Evolutionary conservation across 805 yeast species (phyloP), one percentile per base, ranked within the genome.

Genomic region (Brettanomyces bruxellensis): DNA sequence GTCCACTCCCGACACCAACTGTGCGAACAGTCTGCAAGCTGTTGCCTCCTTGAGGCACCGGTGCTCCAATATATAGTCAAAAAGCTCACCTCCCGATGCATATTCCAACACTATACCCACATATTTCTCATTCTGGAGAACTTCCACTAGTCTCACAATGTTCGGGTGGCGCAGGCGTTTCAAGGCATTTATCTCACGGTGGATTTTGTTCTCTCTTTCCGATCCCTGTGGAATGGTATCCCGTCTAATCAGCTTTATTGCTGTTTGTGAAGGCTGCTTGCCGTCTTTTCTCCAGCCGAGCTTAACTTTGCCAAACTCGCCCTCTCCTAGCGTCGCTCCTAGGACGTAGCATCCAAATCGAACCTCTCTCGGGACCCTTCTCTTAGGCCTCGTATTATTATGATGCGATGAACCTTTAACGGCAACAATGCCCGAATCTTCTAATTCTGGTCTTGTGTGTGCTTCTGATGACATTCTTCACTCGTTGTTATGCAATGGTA

Each of bases 291-390:
- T 74, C 97, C 97, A 91, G 12, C 97, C 98, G 23, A 93, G 71
- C 62, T 91, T 93, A 48, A 93, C 99, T 65, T 93, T 91, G 49
- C 99, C 99, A 65, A 93, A 93, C 61, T 93, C 99, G 43, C 99
- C 99, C 67, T 93, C 96, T 34, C 99, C 99, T 12, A 93, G 69
- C 0, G 99, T 91, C 12, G 95, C 82, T 3, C 98, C 99, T 6
- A 93, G 73, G 23, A 86, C 78, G 59, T 90, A 93, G 12, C 86
- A 81, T 25, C 99, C 99, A 61, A 93, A 90, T 37, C 95, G 75
- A 22, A 84, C 82, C 59, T 84, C 89, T 51, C 84, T 71, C 51
- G 76, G 79, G 12, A n/a, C 44, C 11, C 38, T n/a, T 22, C 24
- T 22, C 18, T 41, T 41, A 35, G 23, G 6, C 8, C 38, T 35